Evolutionary conservation across 495 filamentous ascomycete species (phyloP), one percentile per base, ranked within the genome.

Genomic region (Talaromyces stipitatus): DNA sequence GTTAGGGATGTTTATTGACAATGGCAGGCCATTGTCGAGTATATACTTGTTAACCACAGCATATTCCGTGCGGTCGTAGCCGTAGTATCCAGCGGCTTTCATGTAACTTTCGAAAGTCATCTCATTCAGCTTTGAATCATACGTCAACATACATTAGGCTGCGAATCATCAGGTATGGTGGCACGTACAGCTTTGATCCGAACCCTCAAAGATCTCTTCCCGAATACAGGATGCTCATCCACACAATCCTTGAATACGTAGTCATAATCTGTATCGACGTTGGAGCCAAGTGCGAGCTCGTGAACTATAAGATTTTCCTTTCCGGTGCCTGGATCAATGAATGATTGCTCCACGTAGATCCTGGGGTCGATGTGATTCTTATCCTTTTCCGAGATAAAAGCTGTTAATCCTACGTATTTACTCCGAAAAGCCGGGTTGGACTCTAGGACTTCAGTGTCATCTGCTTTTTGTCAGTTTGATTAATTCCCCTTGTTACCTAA

Each of bases 11-110:
- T 48, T 48, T 1, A 24, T 2, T 24, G 45, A 27, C 14, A 12
- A 26, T 5, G 45, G 12, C 7, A 10, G 14, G 22, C 45, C 45
- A 2, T 9, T 16, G 14, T 48, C 24, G 10, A 48, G 45, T 20
- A 26, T 26, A 4, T 57, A 10, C 18, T 38, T 41, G 41, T 60
- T 54, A 8, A 57, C 16, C 4, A 24, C 29, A 12, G 54, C 43
- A 23, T 28, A 55, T 11, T 52, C 54, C 24, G 48, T 48, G 2
- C n/a, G 32, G 55, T 62, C 61, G 23, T 60, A 62, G 20, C 61
- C 61, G 18, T 62, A 62, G 47, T 60, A 62, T 2, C 28, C 56
- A 18, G 61, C 57, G 12, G 48, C 57, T 3, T 33, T 45, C 11
- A 60, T 54, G 26, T 60, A 60, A 10, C 20, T 16, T 10, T 47